Conservation (phyloP, 2,329 filamentous ascomycete species). For the Davidsoniella australis region DNA sequence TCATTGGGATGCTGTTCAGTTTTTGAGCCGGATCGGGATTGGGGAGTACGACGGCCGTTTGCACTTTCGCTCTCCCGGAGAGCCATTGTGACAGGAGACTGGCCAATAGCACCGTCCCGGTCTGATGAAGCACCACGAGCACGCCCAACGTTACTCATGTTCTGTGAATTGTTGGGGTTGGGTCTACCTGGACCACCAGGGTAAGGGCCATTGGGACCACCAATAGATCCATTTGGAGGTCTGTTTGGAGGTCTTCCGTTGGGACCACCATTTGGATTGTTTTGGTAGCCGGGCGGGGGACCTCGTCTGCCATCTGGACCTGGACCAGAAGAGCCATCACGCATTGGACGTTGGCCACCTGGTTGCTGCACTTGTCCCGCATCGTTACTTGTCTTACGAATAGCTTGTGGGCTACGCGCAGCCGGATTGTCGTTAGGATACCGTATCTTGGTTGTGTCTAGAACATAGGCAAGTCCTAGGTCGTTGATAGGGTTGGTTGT, state of each 20-base stretch:
- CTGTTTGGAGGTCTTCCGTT: conserved; percentile 24
- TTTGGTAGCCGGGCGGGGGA: conserved; percentile 20
- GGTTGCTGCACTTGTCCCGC: conserved; percentile 1
- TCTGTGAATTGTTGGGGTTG: conserved; percentile 28
- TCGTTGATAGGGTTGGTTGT: conserved; percentile 66
- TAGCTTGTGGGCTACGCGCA: conserved; percentile 24
- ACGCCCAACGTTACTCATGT: conserved; percentile 24
- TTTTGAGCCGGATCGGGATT: conserved; percentile 11
- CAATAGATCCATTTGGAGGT: conserved; percentile 22
- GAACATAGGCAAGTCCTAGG: conserved; percentile 71
- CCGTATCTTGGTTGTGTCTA: conserved; percentile 90
- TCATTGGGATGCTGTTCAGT: conserved; percentile 8
- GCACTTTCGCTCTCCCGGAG: not conserved
- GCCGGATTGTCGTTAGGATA: conserved; percentile 60
- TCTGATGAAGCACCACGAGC: conserved; percentile 34
- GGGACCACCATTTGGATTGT: conserved; percentile 21
- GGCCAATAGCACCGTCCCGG: conserved; percentile 16
- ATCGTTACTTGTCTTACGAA: conserved; percentile 28
- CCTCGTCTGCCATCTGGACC: conserved; percentile 22
- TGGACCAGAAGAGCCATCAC: conserved; percentile 33
- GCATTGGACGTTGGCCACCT: conserved; percentile 24
- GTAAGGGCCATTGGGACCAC: conserved; percentile 6
- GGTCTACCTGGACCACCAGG: conserved; percentile 27
- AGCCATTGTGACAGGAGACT: conserved; percentile 4
- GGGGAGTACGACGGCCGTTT: conserved; percentile 10